phyloP scores from a whole-genome alignment of 495 filamentous ascomycete species.

The Articulospora tetracladia region DNA sequence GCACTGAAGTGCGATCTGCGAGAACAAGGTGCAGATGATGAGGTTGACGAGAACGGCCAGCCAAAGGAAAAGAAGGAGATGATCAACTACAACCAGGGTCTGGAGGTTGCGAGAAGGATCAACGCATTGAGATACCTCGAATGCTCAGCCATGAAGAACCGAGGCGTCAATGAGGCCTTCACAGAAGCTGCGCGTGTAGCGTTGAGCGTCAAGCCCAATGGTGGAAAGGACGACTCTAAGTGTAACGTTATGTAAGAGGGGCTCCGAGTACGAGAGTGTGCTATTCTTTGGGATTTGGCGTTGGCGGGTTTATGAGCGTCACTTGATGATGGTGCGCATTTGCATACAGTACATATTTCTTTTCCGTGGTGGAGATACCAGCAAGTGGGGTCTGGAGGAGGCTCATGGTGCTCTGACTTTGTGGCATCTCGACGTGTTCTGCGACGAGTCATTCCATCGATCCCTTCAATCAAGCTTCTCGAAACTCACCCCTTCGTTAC shows the following conservation, averaged over 20 bases:
- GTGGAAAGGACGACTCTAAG: constrained; percentile 45
- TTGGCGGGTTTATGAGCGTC: constrained; percentile 14
- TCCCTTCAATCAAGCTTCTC: too few species aligned
- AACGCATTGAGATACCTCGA: constrained; percentile 90
- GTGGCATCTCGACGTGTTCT: too few species aligned
- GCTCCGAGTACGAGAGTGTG: neutral
- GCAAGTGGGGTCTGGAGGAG: neutral
- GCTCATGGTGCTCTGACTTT: neutral
- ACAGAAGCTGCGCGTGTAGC: constrained; percentile 98
- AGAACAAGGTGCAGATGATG: constrained; percentile 58
- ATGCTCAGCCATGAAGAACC: constrained; percentile 96
- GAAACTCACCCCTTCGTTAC: neutral
- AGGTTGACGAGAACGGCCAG: constrained; percentile 35
- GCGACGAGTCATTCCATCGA: too few species aligned
- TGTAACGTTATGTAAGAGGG: constrained; percentile 52
- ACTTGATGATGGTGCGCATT: constrained; percentile 1
- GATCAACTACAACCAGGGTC: constrained; percentile 88
- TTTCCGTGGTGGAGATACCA: neutral
- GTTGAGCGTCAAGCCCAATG: constrained; percentile 73
- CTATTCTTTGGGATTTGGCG: constrained; percentile 12
- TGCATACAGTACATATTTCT: constrained; percentile 13
- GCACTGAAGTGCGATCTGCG: constrained; percentile 96
- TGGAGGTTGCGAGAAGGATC: constrained; percentile 90
- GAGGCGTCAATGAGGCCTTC: constrained; percentile 97
- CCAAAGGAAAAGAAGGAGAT: constrained; percentile 61